Evolutionary conservation across 306 rosid genomes (phyloP), one percentile per base, ranked within the genome.

Genomic region (Vicia sativa): DNA sequence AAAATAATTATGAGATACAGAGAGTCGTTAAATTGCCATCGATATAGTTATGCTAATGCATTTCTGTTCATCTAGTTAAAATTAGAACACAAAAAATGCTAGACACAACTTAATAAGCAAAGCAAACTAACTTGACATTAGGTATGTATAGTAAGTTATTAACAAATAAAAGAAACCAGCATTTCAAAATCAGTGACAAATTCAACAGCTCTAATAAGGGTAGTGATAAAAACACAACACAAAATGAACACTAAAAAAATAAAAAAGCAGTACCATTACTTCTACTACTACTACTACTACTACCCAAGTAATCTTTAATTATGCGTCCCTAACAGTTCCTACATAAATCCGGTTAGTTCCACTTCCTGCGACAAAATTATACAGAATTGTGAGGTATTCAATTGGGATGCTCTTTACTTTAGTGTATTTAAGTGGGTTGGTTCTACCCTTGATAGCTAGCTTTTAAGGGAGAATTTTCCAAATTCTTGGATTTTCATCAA

Each of bases 31-130:
- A 31, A 31, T 31, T 5, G 6, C 35, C 44, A 29, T 31, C 4
- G 18, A 1, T 2, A 21, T 35, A 10, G 56, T 38, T 38, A 48
- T 29, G 43, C 19, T 14, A 29, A 35, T 60, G 76, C 76, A 60
- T 26, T 26, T 26, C 3, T 26, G 29, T 26, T 26, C 29, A 26
- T 26, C 29, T 26, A 26, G 29, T 26, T 26, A 26, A 3, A 26
- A 21, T 26, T 26, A 26, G 29, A 26, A 26, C 4, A 26, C 29
- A 26, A 26, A 26, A 26, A 26, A 26, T 2, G 29, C 4, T 26
- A 26, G 29, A 26, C 29, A 26, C 29, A 26, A 26, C 29, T 26
- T 26, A 26, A 26, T 26, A 26, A 26, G 29, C 29, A 26, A 26
- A 26, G 29, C 29, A 2, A 26, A 26, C 29, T 26, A 26, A 26